A percentile compares a stretch with the other conserved stretches of the same genome.
Conservation (phyloP, 371 early-diverging fungal genomes). For the Phascolomyces articulosus region DNA sequence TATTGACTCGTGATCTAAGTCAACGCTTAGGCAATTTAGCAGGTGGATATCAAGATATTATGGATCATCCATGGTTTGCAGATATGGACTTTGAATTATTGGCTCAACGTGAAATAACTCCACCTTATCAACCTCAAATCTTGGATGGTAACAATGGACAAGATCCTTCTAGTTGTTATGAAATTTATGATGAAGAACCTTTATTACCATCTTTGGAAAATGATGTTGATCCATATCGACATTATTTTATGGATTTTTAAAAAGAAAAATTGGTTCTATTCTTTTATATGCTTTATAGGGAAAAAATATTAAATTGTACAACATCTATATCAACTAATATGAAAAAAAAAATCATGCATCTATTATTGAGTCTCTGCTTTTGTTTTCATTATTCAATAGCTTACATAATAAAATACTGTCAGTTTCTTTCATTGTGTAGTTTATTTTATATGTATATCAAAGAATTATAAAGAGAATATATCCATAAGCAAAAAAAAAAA, state of each 20-base stretch:
- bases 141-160: slow-evolving; percentile 59
- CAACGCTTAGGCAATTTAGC: slow-evolving; percentile 90
- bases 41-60: slow-evolving; percentile 86
- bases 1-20: slow-evolving; percentile 84
- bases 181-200: slow-evolving; percentile 76
- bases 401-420: too few species aligned
- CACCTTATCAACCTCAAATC: slow-evolving; percentile 88
- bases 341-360: too few species aligned
- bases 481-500: too few species aligned
- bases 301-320: too few species aligned
- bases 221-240: neutral
- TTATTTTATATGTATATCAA: too few species aligned
- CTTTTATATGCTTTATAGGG: too few species aligned
- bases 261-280: too few species aligned
- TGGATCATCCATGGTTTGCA: slow-evolving; percentile 92
- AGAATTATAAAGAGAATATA: too few species aligned
- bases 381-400: too few species aligned
- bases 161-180: slow-evolving; percentile 89
- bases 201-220: neutral
- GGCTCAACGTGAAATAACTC: slow-evolving; percentile 66
- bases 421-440: too few species aligned
- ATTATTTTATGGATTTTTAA: neutral
- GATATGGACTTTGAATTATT: slow-evolving; percentile 91
- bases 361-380: too few species aligned
- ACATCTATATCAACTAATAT: too few species aligned